phyloP scores from a whole-genome alignment of 495 filamentous ascomycete species.

The Xylaria longipes region DNA sequence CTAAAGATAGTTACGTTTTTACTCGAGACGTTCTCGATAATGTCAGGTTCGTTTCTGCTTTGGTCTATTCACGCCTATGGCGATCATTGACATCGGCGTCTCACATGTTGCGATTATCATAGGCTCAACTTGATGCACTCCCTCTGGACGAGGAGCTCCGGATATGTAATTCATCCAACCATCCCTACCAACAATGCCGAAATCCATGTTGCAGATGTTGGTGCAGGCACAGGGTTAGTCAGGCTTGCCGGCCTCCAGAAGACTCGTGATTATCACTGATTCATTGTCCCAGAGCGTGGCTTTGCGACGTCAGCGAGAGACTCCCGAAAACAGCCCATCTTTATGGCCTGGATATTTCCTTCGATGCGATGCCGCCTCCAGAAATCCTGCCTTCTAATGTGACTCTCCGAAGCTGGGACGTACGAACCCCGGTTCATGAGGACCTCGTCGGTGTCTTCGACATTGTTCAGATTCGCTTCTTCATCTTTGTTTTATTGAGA shows the following conservation, averaged over 20 bases:
- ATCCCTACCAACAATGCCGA: slow-evolving; percentile 11
- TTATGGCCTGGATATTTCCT: slow-evolving; percentile 16
- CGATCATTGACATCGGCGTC: neutral
- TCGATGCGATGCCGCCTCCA: slow-evolving; percentile 18
- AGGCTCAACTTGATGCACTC: slow-evolving; percentile 29
- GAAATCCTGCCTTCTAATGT: slow-evolving; percentile 21
- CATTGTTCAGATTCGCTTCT: slow-evolving; percentile 24
- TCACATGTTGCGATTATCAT: neutral
- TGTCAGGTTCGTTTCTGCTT: slow-evolving; percentile 9
- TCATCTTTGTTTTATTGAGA: slow-evolving; percentile 15
- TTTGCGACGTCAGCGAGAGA: neutral
- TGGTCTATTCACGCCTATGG: neutral
- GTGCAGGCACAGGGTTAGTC: slow-evolving; percentile 17
- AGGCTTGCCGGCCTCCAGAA: too few species aligned
- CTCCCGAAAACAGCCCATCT: slow-evolving; percentile 7
- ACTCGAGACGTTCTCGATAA: slow-evolving; percentile 27
- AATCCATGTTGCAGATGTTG: slow-evolving; percentile 23
- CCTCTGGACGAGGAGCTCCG: slow-evolving; percentile 19
- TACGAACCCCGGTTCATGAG: slow-evolving; percentile 14
- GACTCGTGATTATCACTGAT: neutral
- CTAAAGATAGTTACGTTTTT: slow-evolving; percentile 23
- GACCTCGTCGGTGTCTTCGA: slow-evolving; percentile 22
- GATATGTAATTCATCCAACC: slow-evolving; percentile 23
- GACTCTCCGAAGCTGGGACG: slow-evolving; percentile 13
- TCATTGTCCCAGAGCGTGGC: neutral